phyloP scores from a whole-genome alignment of 495 filamentous ascomycete genomes.

The Xylaria grammica region DNA sequence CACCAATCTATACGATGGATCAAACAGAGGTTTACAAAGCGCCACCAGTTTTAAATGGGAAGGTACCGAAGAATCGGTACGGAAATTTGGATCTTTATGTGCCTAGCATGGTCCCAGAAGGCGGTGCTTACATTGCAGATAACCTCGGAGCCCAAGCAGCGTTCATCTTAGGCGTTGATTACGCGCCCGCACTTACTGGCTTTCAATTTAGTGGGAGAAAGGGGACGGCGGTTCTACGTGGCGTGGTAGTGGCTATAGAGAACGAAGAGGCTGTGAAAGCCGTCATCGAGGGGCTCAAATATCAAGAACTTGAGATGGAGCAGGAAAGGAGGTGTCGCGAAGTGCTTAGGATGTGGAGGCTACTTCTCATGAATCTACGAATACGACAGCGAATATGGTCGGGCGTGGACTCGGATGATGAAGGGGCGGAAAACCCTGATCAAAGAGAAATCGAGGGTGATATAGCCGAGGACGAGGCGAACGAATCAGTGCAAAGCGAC shows the following conservation, averaged over 20 bases:
- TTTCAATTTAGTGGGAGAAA: conserved; percentile 84
- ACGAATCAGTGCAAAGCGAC: conserved; percentile 29
- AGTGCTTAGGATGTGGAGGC: conserved; percentile 74
- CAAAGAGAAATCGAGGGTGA: conserved; percentile 19
- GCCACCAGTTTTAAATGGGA: conserved; percentile 74
- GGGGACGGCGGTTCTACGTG: conserved; percentile 78
- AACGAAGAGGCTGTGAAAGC: conserved; percentile 72
- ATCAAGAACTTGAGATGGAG: conserved; percentile 63
- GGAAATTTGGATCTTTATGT: conserved; percentile 93
- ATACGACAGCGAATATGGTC: conserved; percentile 77
- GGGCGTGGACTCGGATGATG: conserved; percentile 48
- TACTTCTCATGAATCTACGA: conserved; percentile 74
- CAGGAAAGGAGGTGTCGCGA: conserved; percentile 59
- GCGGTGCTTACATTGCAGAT: conserved; percentile 69
- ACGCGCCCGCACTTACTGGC: conserved; percentile 85
- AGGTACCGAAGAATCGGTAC: conserved; percentile 82
- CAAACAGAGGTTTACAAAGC: conserved; percentile 80
- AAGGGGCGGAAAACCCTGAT: conserved; percentile 22
- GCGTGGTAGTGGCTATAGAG: conserved; percentile 75
- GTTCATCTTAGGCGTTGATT: conserved; percentile 80
- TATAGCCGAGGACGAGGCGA: conserved; percentile 19
- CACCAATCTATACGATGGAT: conserved; percentile 70
- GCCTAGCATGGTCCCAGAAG: conserved; percentile 87
- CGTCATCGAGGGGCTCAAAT: conserved; percentile 66
- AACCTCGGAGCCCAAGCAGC: conserved; percentile 74